Evolutionary conservation across 306 rosid species (phyloP).

Genomic region (Lathyrus oleraceus): DNA sequence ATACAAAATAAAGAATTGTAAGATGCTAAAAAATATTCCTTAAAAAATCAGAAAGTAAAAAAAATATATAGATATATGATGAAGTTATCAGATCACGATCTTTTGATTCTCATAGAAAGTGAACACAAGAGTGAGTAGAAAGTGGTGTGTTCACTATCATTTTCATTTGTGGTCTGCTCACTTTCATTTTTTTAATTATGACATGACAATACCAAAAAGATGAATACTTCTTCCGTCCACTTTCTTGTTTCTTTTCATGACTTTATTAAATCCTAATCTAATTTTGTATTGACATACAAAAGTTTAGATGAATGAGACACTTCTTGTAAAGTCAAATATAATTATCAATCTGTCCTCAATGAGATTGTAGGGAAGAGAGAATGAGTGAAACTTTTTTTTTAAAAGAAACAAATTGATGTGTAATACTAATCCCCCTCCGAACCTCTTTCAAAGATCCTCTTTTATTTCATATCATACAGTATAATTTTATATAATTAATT

Average conservation of each 20-base stretch:
- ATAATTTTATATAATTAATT: too few relatives aligned
- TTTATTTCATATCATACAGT: too few relatives aligned
- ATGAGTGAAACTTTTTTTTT: background rate
- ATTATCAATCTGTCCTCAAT: background rate
- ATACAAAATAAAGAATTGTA: background rate
- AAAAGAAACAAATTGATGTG: background rate
- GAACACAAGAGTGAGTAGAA: slow-evolving; percentile 17
- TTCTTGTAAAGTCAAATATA: background rate
- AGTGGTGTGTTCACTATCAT: slow-evolving; percentile 34
- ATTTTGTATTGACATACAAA: background rate
- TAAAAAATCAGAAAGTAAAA: background rate
- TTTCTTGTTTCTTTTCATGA: slow-evolving; percentile 1
- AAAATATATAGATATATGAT: background rate
- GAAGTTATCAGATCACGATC: background rate
- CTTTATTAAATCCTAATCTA: slow-evolving; percentile 4
- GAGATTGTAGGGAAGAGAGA: background rate
- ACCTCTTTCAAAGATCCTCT: background rate
- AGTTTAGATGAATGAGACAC: background rate
- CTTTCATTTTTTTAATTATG: slow-evolving; percentile 18
- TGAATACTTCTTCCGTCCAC: slow-evolving; percentile 6
- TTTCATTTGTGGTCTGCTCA: slow-evolving; percentile 9
- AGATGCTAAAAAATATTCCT: background rate
- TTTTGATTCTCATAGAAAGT: slow-evolving; percentile 22
- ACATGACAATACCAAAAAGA: slow-evolving; percentile 1
- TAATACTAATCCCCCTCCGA: background rate